Evolutionary conservation across 2,329 filamentous ascomycete genomes (phyloP).

Genomic region (Arthroderma uncinatum): DNA sequence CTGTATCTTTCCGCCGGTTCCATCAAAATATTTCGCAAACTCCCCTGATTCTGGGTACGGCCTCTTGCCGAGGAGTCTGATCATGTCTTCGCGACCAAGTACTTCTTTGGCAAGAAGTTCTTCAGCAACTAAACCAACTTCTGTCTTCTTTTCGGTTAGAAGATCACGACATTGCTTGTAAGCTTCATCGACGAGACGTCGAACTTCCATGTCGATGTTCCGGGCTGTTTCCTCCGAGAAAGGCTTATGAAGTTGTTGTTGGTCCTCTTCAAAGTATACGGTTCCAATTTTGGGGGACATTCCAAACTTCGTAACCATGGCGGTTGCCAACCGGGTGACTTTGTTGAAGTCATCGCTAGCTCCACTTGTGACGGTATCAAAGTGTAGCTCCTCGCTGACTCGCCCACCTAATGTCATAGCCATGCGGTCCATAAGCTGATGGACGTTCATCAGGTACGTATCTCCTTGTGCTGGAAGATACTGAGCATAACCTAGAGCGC

Average conservation of each 20-base stretch:
- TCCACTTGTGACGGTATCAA: constrained; percentile 88
- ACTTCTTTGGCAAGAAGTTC: constrained; percentile 89
- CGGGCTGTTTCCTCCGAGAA: constrained; percentile 92
- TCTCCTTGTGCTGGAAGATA: constrained; percentile 78
- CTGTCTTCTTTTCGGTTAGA: constrained; percentile 71
- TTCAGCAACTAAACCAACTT: constrained; percentile 83
- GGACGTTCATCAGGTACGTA: constrained; percentile 88
- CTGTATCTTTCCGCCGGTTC: constrained; percentile 28
- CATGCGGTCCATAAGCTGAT: constrained; percentile 98
- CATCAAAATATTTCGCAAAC: constrained; percentile 86
- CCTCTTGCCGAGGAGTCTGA: constrained; percentile 71
- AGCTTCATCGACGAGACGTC: constrained; percentile 80
- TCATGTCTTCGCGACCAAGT: constrained; percentile 80
- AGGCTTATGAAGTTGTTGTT: constrained; percentile 78
- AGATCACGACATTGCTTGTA: constrained; percentile 84
- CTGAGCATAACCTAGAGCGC: constrained; percentile 88
- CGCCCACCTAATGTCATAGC: constrained; percentile 96
- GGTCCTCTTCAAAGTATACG: constrained; percentile 75
- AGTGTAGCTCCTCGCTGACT: constrained; percentile 91
- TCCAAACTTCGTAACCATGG: constrained; percentile 99
- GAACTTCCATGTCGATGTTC: constrained; percentile 83
- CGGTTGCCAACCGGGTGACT: constrained; percentile 86
- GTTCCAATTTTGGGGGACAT: constrained; percentile 94
- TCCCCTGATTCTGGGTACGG: constrained; percentile 78
- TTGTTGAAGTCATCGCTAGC: constrained; percentile 98